Conservation (phyloP, 768 basidiomycete species). For the button mushroom (Agaricus bisporus) region DNA sequence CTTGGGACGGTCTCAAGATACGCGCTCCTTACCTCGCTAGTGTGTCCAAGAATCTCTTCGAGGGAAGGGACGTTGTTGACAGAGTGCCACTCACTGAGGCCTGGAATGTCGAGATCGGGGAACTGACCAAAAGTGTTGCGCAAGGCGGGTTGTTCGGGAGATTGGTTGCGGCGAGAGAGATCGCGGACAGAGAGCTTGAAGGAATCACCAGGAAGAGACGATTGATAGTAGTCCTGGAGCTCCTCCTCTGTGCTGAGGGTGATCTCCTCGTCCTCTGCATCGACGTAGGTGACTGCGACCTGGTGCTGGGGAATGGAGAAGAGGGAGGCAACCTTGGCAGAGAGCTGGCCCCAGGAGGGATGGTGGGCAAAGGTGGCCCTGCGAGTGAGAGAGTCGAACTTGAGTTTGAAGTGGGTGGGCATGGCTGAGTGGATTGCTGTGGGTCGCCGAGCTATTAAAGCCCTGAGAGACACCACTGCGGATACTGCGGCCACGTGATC, state of each 20-base stretch:
- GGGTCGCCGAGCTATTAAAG: slow-evolving; percentile 10
- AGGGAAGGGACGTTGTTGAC: slow-evolving; percentile 32
- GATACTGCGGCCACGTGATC: slow-evolving; percentile 22
- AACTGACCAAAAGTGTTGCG: slow-evolving; percentile 58
- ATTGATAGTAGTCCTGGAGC: slow-evolving; percentile 63
- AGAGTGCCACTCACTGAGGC: slow-evolving; percentile 55
- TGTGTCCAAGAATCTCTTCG: slow-evolving; percentile 30
- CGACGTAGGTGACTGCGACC: slow-evolving; percentile 66
- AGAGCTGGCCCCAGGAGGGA: slow-evolving; percentile 56
- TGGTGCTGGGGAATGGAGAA: slow-evolving; percentile 50
- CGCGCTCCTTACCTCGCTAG: slow-evolving; percentile 3
- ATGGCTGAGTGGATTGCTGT: slow-evolving; percentile 30
- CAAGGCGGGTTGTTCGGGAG: slow-evolving; percentile 24
- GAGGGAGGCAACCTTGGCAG: slow-evolving; percentile 43
- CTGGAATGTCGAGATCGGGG: slow-evolving; percentile 33
- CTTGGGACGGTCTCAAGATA: slow-evolving; percentile 2
- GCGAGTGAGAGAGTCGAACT: slow-evolving; percentile 51
- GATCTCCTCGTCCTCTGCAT: slow-evolving; percentile 69
- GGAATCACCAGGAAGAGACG: slow-evolving; percentile 24
- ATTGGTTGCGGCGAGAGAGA: slow-evolving; percentile 34
- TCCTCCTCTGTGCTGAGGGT: slow-evolving; percentile 75
- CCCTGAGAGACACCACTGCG: slow-evolving; percentile 36
- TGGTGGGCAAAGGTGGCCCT: slow-evolving; percentile 43
- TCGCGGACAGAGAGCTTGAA: slow-evolving; percentile 65
- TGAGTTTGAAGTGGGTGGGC: slow-evolving; percentile 63